Conservation (phyloP, 345 rosid species). For the Boechera retrofracta region DNA sequence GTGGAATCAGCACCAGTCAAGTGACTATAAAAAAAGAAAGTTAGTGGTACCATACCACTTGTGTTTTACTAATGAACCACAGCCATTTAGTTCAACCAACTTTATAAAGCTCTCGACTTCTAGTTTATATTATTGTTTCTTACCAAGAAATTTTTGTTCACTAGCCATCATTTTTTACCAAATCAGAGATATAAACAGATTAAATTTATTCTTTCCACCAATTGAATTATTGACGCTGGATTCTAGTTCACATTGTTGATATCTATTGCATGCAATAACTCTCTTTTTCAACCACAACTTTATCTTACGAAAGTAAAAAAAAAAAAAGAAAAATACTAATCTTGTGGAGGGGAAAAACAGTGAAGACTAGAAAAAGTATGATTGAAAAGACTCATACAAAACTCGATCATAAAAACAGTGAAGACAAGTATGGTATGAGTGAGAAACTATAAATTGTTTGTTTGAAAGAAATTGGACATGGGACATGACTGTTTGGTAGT, state of each 20-base stretch:
- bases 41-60: not conserved
- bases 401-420: constrained; percentile 1
- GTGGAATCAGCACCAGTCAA: not conserved
- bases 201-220: not conserved
- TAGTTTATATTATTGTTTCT: not conserved
- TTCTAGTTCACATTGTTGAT: not conserved
- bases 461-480: constrained; percentile 30
- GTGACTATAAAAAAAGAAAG: not conserved
- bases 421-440: not conserved
- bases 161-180: not conserved
- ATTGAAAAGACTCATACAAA: not conserved
- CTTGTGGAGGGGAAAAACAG: constrained; percentile 23
- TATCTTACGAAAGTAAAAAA: not conserved
- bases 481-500: constrained; percentile 36
- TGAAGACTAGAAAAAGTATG: not conserved
- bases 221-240: not conserved
- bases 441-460: not conserved
- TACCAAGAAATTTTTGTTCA: not conserved
- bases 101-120: not conserved
- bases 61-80: not conserved
- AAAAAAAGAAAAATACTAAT: not conserved
- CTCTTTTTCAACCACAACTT: constrained; percentile 7
- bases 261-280: not conserved
- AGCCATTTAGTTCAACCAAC: not conserved
- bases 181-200: not conserved